These are phyloP conservation scores for Pythium guiyangense DNA, from an alignment of 352 stramenopile genomes.

Conservation along the genomic window DNA sequence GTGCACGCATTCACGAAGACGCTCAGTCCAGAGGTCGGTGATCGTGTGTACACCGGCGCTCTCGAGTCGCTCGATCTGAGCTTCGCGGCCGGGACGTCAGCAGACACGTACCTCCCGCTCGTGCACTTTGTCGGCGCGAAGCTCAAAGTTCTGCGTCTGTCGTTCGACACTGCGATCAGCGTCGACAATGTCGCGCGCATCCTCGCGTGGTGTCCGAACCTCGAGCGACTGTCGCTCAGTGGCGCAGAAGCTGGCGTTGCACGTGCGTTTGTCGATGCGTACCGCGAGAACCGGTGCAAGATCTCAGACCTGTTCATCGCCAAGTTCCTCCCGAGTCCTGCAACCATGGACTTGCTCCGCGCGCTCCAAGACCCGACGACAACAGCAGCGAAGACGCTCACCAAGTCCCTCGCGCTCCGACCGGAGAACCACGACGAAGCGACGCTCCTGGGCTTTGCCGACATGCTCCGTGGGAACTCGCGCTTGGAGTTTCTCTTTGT, in stretches of 20 bases:
- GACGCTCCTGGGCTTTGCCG: neutral
- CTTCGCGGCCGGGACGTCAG: neutral
- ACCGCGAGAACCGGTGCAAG: neutral
- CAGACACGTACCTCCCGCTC: neutral
- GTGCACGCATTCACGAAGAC: neutral
- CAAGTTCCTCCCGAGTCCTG: neutral
- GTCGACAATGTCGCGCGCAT: neutral
- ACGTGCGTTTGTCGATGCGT: neutral
- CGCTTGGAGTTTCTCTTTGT: neutral
- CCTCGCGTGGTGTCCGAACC: neutral
- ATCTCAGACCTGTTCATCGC: neutral
- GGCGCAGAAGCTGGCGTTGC: neutral
- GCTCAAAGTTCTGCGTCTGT: neutral
- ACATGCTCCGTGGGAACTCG: neutral
- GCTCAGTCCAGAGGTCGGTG: too few relatives aligned
- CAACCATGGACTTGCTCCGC: neutral
- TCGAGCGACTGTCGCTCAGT: neutral
- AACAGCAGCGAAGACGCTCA: neutral
- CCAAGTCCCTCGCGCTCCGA: neutral
- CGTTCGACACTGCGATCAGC: neutral
- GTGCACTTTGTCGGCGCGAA: neutral
- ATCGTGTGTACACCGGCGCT: neutral
- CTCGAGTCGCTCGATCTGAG: neutral
- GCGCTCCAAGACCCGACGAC: neutral
- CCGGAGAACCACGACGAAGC: neutral